phyloP scores from a whole-genome alignment of 257 asterid genomes.

The Primulina huaijiensis region DNA sequence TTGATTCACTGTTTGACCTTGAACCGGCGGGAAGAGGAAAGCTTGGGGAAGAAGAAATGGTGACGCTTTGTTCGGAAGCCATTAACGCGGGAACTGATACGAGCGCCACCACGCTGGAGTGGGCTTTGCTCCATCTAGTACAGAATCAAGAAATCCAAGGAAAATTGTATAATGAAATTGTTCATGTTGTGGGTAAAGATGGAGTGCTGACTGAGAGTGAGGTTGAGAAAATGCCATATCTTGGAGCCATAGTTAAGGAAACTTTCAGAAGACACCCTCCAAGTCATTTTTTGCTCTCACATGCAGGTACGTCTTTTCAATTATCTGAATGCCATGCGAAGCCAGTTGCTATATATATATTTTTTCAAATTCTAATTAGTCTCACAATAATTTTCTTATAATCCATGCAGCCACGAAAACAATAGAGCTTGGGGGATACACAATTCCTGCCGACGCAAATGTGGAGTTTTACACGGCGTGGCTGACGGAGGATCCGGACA shows the following conservation, averaged over 20 bases:
- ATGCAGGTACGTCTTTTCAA: slow-evolving; percentile 43
- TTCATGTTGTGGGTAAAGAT: slow-evolving; percentile 53
- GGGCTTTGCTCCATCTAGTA: slow-evolving; percentile 81
- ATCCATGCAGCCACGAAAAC: slow-evolving; percentile 47
- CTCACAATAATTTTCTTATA: neutral
- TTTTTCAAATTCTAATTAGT: neutral
- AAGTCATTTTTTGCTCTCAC: slow-evolving; percentile 82
- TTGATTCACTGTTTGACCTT: slow-evolving; percentile 69
- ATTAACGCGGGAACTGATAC: slow-evolving; percentile 96
- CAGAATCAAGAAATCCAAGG: slow-evolving; percentile 72
- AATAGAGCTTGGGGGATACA: slow-evolving; percentile 76
- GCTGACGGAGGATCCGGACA: slow-evolving; percentile 71
- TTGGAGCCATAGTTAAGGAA: slow-evolving; percentile 73
- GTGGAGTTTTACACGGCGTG: slow-evolving; percentile 92
- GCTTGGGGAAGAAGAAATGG: slow-evolving; percentile 78
- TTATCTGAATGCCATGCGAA: too few species aligned
- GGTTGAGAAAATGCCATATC: slow-evolving; percentile 78
- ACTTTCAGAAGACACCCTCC: slow-evolving; percentile 85
- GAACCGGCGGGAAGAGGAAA: slow-evolving; percentile 58
- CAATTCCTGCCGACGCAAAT: slow-evolving; percentile 64
- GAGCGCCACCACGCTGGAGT: slow-evolving; percentile 80
- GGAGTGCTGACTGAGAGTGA: slow-evolving; percentile 52
- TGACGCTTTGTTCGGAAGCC: slow-evolving; percentile 80
- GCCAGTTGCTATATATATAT: too few species aligned
- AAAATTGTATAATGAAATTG: slow-evolving; percentile 59